phyloP scores from a whole-genome alignment of 768 basidiomycete genomes.

The Cubamyces lactineus region DNA sequence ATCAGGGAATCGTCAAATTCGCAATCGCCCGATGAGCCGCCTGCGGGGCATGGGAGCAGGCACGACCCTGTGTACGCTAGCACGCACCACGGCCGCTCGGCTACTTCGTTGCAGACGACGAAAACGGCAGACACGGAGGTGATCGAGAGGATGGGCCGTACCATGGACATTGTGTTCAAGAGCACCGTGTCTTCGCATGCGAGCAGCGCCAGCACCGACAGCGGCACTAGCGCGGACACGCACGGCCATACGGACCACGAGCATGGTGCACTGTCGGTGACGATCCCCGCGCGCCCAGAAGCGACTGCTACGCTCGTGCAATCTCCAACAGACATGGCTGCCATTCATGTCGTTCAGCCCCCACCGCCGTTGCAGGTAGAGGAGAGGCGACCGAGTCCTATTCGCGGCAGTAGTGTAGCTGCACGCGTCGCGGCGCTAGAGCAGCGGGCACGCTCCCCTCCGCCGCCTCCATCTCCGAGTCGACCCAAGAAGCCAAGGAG shows the following conservation, averaged over 20 bases:
- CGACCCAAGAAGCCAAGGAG: slow-evolving; percentile 45
- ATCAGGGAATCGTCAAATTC: slow-evolving; percentile 58
- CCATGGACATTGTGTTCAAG: slow-evolving; percentile 61
- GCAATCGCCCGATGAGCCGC: slow-evolving; percentile 23
- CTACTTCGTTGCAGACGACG: slow-evolving; percentile 52
- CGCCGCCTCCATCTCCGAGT: slow-evolving; percentile 43
- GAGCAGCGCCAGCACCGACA: slow-evolving; percentile 21
- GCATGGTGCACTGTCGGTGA: slow-evolving; percentile 11
- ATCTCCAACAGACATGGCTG: slow-evolving; percentile 20
- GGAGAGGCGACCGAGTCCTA: slow-evolving; percentile 12
- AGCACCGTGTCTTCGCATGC: slow-evolving; percentile 26
- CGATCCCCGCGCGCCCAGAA: slow-evolving; percentile 2
- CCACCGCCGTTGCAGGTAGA: not conserved
- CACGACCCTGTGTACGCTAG: slow-evolving; percentile 31
- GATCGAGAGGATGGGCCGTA: slow-evolving; percentile 66
- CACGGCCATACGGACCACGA: not conserved
- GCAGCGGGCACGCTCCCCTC: slow-evolving; percentile 43
- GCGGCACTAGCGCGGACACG: slow-evolving; percentile 9
- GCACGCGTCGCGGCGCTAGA: slow-evolving; percentile 63
- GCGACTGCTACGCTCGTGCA: slow-evolving; percentile 10
- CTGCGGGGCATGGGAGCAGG: slow-evolving; percentile 18
- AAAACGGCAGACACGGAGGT: slow-evolving; percentile 70
- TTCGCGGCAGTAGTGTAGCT: slow-evolving; percentile 44
- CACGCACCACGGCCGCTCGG: slow-evolving; percentile 38
- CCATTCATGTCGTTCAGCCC: not conserved